Base-by-base conservation (phyloP, 2,329 filamentous ascomycete species). In the Trichophyton verrucosum region DNA sequence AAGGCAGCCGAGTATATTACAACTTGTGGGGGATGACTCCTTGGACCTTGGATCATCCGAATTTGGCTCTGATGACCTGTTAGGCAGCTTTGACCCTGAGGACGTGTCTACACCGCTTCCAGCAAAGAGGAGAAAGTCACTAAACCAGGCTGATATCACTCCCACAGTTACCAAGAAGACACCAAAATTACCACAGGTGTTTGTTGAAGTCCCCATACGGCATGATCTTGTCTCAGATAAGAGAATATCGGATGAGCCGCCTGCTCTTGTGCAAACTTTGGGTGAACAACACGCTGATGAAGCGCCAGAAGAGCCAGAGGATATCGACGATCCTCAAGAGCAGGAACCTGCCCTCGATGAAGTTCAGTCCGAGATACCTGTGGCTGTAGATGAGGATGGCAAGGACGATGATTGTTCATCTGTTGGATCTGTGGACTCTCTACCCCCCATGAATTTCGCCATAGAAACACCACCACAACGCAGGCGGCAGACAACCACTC, bases 81-180 rank as follows among this genome's bases (percentile, higher is more conserved):
- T 77, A 17, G 74, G 74, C 33, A 73, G 72, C 7, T 69, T 77
- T 57, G 73, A 71, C 49, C 75, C 75, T 0, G 69, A 77, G 60
- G 75, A 77, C 65, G 75, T 77, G 62, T 77, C 76, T 17, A 77
- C 76, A 6, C 76, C 76, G 2, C 64, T 77, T 47, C 72, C 74
- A 62, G 62, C 72, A 33, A 60, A 72, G 13, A 71, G 68, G 59
- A 67, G 69, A 7, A 72, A 72, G 60, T 69, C 70, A 33, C 65
- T 72, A n/a, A 40, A 44, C 11, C 27, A 27, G 20, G 40, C 17
- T 2, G 55, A 57, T 44, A 36, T 57, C 1, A 42, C 40, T 22
- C 33, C 55, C 38, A 44, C 33, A 17, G 27, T n/a, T 2, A 11
- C 7, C 3, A 55, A 36, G 51, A 55, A 36, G 51, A 44, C 33